A percentile compares a stretch with the other conserved stretches of the same genome.
Evolutionary conservation across 2,329 filamentous ascomycete genomes (phyloP).

Genomic region (Xylaria sp.): DNA sequence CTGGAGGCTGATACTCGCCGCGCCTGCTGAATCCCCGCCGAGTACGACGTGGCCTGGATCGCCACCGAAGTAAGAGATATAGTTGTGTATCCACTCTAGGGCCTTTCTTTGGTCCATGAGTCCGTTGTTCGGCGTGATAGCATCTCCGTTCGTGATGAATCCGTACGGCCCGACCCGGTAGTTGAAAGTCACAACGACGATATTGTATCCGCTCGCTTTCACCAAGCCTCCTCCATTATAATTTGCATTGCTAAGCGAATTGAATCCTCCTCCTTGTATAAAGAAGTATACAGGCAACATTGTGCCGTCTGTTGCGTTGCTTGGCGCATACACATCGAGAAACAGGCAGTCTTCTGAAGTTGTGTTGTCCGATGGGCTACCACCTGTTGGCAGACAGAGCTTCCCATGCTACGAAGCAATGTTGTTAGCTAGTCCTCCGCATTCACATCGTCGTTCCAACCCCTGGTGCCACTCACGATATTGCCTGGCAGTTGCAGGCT

Average conservation of each 20-base stretch:
- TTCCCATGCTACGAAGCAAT: conserved; percentile 23
- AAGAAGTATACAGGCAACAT: conserved; percentile 59
- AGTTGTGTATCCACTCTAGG: conserved; percentile 61
- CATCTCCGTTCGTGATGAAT: conserved; percentile 58
- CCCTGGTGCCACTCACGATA: conserved; percentile 37
- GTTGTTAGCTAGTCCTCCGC: not conserved
- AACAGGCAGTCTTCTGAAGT: conserved; percentile 63
- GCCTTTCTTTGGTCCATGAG: conserved; percentile 65
- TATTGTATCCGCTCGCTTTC: conserved; percentile 50
- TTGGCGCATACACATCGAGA: conserved; percentile 59
- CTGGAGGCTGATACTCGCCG: conserved; percentile 58
- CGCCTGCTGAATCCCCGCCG: conserved; percentile 65
- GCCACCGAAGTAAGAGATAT: conserved; percentile 65
- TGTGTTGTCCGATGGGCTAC: conserved; percentile 10
- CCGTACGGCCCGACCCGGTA: conserved; percentile 72
- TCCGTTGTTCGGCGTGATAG: conserved; percentile 60
- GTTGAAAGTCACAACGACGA: conserved; percentile 68
- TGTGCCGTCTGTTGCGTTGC: conserved; percentile 41
- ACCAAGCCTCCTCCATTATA: conserved; percentile 59
- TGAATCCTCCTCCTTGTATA: conserved; percentile 59
- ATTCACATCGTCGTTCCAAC: not conserved
- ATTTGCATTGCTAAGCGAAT: conserved; percentile 42
- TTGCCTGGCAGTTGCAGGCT: conserved; percentile 48
- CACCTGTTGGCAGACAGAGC: conserved; percentile 25
- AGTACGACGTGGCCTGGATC: conserved; percentile 62